These are phyloP conservation scores for Conringia planisiliqua DNA, from an alignment of 345 rosid species.

Conservation along the genomic window DNA sequence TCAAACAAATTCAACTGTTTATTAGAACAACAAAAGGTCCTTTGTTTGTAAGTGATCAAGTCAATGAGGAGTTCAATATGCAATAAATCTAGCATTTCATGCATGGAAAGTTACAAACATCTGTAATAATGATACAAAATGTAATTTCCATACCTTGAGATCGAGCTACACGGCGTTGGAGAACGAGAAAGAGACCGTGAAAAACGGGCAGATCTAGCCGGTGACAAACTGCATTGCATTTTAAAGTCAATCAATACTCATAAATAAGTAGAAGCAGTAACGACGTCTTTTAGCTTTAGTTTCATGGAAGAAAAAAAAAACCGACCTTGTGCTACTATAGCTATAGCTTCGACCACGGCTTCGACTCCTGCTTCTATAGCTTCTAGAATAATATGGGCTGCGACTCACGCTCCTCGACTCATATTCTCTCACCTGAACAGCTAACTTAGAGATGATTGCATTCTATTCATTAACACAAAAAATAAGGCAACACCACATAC, in stretches of 20 bases:
- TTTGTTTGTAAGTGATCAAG: neutral
- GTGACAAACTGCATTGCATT: constrained; percentile 45
- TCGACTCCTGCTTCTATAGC: constrained; percentile 38
- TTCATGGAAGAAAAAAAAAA: neutral
- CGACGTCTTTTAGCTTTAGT: neutral
- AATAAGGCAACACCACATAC: constrained; percentile 37
- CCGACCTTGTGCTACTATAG: constrained; percentile 59
- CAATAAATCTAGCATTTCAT: neutral
- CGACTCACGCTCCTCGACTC: constrained; percentile 68
- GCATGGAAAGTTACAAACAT: neutral
- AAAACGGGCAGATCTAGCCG: constrained; percentile 51
- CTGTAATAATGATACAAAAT: neutral
- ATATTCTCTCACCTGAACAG: constrained; percentile 77
- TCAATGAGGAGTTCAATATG: neutral
- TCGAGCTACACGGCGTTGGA: constrained; percentile 43
- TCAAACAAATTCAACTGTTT: neutral
- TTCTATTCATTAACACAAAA: neutral
- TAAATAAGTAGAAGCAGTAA: neutral
- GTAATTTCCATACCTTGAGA: constrained; percentile 47
- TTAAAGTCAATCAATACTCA: neutral
- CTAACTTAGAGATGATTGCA: neutral
- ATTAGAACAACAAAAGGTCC: neutral
- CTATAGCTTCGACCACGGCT: constrained; percentile 46
- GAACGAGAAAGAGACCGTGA: constrained; percentile 46
- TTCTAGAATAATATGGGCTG: constrained; percentile 45